Evolutionary conservation across 805 yeast species (phyloP).

Genomic region (Grigorovia humatica): DNA sequence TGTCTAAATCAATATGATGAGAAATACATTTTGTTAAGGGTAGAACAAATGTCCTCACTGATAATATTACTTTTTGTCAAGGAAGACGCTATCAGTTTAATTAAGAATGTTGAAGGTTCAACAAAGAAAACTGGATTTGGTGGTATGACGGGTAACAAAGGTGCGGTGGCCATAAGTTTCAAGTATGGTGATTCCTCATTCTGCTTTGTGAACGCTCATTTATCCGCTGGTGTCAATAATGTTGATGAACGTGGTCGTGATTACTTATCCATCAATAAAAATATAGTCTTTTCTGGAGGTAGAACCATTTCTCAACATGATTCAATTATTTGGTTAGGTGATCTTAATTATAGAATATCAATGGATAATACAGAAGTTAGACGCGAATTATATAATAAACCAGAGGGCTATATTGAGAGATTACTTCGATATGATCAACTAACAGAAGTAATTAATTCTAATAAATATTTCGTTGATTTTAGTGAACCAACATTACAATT

Average conservation of each 20-base stretch:
- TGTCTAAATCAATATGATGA: constrained; percentile 50
- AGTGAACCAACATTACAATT: constrained; percentile 69
- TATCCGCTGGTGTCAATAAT: constrained; percentile 85
- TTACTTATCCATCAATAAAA: constrained; percentile 61
- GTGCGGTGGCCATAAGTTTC: constrained; percentile 89
- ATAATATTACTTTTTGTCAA: constrained; percentile 56
- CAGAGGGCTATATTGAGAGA: constrained; percentile 28
- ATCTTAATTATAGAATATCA: constrained; percentile 73
- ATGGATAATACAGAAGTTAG: constrained; percentile 68
- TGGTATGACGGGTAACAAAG: constrained; percentile 95
- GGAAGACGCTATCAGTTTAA: constrained; percentile 34
- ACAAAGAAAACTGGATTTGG: constrained; percentile 91
- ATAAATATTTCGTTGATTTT: constrained; percentile 64
- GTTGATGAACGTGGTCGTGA: constrained; percentile 79
- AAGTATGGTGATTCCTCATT: constrained; percentile 69
- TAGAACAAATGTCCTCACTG: constrained; percentile 67
- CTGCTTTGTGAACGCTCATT: constrained; percentile 81
- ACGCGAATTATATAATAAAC: constrained; percentile 37
- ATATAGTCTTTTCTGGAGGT: constrained; percentile 71
- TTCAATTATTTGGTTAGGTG: constrained; percentile 88
- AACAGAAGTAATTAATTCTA: constrained; percentile 55
- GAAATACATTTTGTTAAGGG: constrained; percentile 51
- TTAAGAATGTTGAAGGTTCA: constrained; percentile 81
- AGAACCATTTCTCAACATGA: constrained; percentile 74
- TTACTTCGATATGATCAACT: constrained; percentile 72